These are phyloP conservation scores for Pyrenophora teres DNA, from an alignment of 2,329 filamentous ascomycete species.

Conservation along the genomic window DNA sequence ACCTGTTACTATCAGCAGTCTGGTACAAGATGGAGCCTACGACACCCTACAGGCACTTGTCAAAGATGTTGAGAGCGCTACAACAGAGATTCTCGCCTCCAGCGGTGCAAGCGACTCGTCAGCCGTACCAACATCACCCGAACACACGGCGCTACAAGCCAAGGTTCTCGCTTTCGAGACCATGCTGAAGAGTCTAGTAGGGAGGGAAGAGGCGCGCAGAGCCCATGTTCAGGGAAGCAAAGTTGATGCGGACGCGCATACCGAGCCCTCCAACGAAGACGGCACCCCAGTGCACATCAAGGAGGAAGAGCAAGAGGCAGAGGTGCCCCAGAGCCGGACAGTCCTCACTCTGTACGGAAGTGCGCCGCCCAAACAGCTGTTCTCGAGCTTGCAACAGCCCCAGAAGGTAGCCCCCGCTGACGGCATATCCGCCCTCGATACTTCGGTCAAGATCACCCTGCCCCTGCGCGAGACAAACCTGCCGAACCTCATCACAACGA, in stretches of 20 bases:
- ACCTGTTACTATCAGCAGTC: slow-evolving; percentile 45
- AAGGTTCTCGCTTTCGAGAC: slow-evolving; percentile 44
- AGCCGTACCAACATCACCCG: slow-evolving; percentile 36
- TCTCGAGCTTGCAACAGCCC: slow-evolving; percentile 77
- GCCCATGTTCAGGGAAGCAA: slow-evolving; percentile 11
- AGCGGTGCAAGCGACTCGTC: slow-evolving; percentile 32
- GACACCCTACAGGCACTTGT: slow-evolving; percentile 49
- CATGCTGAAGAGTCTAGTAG: slow-evolving; percentile 34
- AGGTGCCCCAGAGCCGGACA: slow-evolving; percentile 53
- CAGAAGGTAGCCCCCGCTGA: slow-evolving; percentile 44
- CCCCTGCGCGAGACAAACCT: slow-evolving; percentile 68
- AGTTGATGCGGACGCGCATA: slow-evolving; percentile 9
- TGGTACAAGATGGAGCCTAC: slow-evolving; percentile 49
- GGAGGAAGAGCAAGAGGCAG: slow-evolving; percentile 26
- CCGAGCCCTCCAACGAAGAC: slow-evolving; percentile 16
- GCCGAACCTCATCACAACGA: slow-evolving; percentile 74
- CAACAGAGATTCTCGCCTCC: slow-evolving; percentile 46
- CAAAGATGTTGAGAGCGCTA: slow-evolving; percentile 50
- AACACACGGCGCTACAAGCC: slow-evolving; percentile 41
- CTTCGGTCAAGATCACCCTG: slow-evolving; percentile 51
- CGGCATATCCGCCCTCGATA: slow-evolving; percentile 44
- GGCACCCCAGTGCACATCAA: slow-evolving; percentile 23
- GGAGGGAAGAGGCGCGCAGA: slow-evolving; percentile 36
- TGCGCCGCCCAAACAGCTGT: slow-evolving; percentile 74
- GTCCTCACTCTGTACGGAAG: slow-evolving; percentile 79